A percentile compares a stretch with the other conserved stretches of the same genome.
phyloP scores from a whole-genome alignment of 371 early-diverging fungal genomes.

The Apophysomyces ossiformis region DNA sequence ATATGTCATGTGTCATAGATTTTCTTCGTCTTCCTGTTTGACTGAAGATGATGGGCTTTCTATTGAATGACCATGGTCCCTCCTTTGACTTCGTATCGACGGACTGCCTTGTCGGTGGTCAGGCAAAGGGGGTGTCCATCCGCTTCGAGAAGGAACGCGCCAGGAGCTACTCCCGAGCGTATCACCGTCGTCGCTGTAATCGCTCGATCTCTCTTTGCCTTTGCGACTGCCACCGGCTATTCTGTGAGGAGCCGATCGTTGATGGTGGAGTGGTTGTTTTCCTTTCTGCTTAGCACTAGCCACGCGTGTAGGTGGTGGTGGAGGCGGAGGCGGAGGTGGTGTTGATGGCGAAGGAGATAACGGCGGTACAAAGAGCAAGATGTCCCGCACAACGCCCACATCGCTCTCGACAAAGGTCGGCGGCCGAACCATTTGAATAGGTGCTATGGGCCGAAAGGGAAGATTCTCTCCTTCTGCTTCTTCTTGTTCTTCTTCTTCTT shows the following conservation, averaged over 20 bases:
- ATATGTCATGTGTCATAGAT: too few relatives aligned
- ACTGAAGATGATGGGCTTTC: too few relatives aligned
- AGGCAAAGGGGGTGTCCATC: neutral
- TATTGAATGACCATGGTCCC: too few relatives aligned
- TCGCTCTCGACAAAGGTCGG: conserved; percentile 1
- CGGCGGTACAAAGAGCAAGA: neutral
- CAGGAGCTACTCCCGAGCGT: neutral
- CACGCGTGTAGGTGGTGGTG: neutral
- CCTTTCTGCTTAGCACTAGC: neutral
- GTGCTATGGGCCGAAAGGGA: neutral
- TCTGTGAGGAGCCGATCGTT: neutral
- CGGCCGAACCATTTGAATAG: neutral
- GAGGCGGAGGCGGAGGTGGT: neutral
- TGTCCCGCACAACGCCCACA: neutral
- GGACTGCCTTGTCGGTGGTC: too few relatives aligned
- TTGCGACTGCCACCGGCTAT: neutral
- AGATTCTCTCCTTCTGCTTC: neutral
- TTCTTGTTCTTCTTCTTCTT: too few relatives aligned
- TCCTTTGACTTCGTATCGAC: too few relatives aligned
- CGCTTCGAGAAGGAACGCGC: neutral
- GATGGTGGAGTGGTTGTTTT: neutral
- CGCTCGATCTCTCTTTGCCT: neutral
- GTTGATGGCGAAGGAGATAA: neutral
- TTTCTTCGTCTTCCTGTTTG: too few relatives aligned
- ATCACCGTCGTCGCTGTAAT: neutral